phyloP scores from a whole-genome alignment of 768 basidiomycete genomes.

The Russula brevipes region DNA sequence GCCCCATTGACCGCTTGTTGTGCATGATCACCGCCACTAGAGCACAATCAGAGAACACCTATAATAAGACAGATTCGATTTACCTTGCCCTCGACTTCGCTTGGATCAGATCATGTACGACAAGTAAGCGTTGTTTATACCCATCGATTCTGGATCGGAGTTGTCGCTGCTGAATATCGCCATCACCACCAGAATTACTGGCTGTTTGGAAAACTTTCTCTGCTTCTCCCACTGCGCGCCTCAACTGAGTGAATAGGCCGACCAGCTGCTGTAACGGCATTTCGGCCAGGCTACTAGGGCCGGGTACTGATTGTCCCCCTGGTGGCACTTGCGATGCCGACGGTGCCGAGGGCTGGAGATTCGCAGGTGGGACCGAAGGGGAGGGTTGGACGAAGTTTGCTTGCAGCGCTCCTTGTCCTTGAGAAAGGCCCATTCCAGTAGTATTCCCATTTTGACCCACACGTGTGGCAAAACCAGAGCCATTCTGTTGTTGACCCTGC shows the following conservation, averaged over 20 bases:
- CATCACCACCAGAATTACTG: not conserved
- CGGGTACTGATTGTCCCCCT: not conserved
- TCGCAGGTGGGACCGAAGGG: constrained; percentile 3
- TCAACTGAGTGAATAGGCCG: not conserved
- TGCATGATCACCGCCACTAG: constrained; percentile 13
- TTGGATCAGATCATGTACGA: not conserved
- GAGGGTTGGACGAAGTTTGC: constrained; percentile 12
- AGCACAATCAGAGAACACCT: not conserved
- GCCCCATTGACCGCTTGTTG: constrained; percentile 10
- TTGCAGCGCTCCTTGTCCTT: constrained; percentile 12
- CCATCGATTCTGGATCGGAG: not conserved
- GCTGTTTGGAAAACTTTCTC: constrained; percentile 7
- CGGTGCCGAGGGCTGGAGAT: not conserved
- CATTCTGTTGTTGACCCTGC: constrained; percentile 10
- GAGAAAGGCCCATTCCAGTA: constrained; percentile 12
- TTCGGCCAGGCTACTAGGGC: not conserved
- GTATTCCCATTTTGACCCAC: constrained; percentile 14
- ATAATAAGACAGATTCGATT: not conserved
- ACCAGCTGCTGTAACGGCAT: not conserved
- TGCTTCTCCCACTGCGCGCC: not conserved
- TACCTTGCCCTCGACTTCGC: constrained; percentile 7
- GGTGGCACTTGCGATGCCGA: constrained; percentile 1
- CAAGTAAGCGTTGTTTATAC: not conserved
- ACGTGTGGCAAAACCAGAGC: constrained; percentile 6
- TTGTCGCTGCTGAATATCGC: constrained; percentile 7